Evolutionary conservation across 176 grass and related monocot genomes (phyloP), one percentile per base, ranked within the genome.

Genomic region (Luzula sylvatica): DNA sequence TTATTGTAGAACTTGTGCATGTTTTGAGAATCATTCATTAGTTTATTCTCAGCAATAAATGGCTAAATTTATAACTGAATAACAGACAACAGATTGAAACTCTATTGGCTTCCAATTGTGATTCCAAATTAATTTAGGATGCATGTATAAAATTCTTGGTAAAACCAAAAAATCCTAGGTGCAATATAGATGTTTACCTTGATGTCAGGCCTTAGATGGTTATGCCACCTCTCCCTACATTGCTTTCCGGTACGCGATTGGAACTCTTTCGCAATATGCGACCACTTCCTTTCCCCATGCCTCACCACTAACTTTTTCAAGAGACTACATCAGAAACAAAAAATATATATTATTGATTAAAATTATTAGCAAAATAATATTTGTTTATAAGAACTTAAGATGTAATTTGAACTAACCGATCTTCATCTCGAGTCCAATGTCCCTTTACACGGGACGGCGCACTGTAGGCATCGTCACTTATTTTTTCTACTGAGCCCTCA

Each of bases 221-320:
- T 80, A 23, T 73, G 62, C 76, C 76, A 80, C 40, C 76, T 68
- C 49, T 80, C 76, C 32, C 76, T 67, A 44, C 76, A 80, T 27
- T 80, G 76, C 46, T 80, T 80, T 55, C 76, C 76, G 29, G 66
- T 63, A 54, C 70, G 72, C 18, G 55, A 70, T 11, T 26, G 5
- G 2, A 80, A 53, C 38, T 27, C 60, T 13, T 26, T 56, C 17
- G 76, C 69, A 32, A 80, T 61, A 1, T 69, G 40, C 9, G 76
- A 73, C 76, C 76, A 80, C 25, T 63, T 80, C 21, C 21, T 49
- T 14, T 61, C 17, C 53, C 76, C 76, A 49, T 55, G 28, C 12
- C 12, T 21, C 38, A 30, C 54, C 7, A 80, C 76, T 35, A 80
- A 20, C 16, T 22, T 11, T 6, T 21, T 68, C 46, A 80, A 35